Conservation (phyloP, 768 basidiomycete genomes). For the Termitomyces sp. region DNA sequence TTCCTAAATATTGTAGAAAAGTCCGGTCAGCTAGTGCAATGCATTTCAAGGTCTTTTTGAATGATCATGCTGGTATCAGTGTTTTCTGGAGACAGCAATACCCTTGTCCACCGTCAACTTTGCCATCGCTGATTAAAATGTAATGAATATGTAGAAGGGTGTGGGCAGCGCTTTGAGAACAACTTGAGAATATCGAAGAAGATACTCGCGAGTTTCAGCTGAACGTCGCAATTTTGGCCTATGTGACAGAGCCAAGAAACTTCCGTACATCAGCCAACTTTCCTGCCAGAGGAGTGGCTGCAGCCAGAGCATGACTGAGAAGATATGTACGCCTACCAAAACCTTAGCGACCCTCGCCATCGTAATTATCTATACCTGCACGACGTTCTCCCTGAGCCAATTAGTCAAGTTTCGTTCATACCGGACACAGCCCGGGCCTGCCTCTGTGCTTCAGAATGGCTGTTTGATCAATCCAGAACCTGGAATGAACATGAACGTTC, state of each 20-base stretch:
- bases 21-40: conserved; percentile 78
- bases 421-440: conserved; percentile 9
- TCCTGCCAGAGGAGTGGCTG: conserved; percentile 85
- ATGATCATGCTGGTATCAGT: conserved; percentile 91
- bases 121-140: conserved; percentile 40
- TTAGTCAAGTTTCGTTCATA: conserved; percentile 93
- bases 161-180: conserved; percentile 56
- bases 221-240: conserved; percentile 37
- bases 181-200: conserved; percentile 47
- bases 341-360: conserved; percentile 66
- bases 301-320: conserved; percentile 87
- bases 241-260: conserved; percentile 48
- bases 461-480: too few relatives aligned
- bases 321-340: conserved; percentile 86
- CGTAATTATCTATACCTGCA: conserved; percentile 84
- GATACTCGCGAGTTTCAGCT: conserved; percentile 65
- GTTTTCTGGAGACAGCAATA: conserved; percentile 73
- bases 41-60: conserved; percentile 88
- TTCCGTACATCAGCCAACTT: conserved; percentile 81
- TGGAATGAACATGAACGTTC: conserved; percentile 29
- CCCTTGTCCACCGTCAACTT: conserved; percentile 69
- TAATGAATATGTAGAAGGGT: too few relatives aligned
- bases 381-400: conserved; percentile 57
- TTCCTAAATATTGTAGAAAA: conserved; percentile 75
- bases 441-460: conserved; percentile 67